Evolutionary conservation across 176 grass and related monocot species (phyloP), one percentile per base, ranked within the genome.

Genomic region (Poa pratensis): DNA sequence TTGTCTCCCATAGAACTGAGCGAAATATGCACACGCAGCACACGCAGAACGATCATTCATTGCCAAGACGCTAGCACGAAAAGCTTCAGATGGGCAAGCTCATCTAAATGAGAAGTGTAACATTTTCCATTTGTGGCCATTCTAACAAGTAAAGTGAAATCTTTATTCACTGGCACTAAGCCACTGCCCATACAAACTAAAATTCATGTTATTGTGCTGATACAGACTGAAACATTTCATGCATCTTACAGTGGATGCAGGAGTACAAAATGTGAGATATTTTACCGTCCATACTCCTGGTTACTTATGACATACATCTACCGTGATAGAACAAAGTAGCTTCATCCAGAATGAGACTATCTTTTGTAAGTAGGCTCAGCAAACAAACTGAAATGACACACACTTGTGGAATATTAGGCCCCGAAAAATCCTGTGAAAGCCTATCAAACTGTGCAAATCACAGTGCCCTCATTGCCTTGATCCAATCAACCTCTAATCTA

Each of bases 401-500:
- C 6, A 1, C 18, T 24, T 45, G 19, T 45, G 52, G 55, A 43
- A 19, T 40, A 70, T 34, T 18, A 52, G 58, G 22, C 18, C 10
- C 53, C 79, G 55, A 46, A 42, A 79, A 8, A 19, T 66, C 34
- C 3, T 55, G 13, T 28, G 71, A 11, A 75, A 51, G 24, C 8
- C 37, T 10, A 65, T 9, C 28, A 3, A 18, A 3, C 40, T 79
- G 30, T 16, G 34, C 27, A 69, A 45, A 50, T 90, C 68, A 87
- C 11, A 80, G 1, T 20, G 81, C 82, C 76, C 93, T 94, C 65
- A 96, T 45, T 28, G 96, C 96, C 73, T 99, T 96, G 75, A 96
- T 96, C 96, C 96, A 94, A 88, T 96, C 96, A 79, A 96, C 82
- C 79, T 95, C 91, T 58, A 96, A 67, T 83, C 71, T 89, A 48